Evolutionary conservation across 2,329 filamentous ascomycete genomes (phyloP), one percentile per base, ranked within the genome.

Genomic region (Aspergillus floridensis): DNA sequence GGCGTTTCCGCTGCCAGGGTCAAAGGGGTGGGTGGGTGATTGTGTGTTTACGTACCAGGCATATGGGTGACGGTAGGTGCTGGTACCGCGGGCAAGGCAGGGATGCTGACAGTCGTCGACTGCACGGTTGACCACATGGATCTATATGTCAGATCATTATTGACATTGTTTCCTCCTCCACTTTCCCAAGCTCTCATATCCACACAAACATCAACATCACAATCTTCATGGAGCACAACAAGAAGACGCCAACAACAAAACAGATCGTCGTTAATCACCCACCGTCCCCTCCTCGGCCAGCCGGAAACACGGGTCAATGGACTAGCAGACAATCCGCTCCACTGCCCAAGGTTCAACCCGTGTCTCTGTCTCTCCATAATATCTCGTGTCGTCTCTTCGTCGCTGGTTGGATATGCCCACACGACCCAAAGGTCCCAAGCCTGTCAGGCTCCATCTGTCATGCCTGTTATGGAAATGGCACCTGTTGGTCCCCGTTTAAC

Each of bases 371-470:
- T 32, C 41, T 47, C 50, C 44, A 49, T 49, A 55, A 55, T 48
- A 48, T 55, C 53, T 55, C 53, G 53, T 55, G 41, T 55, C 41
- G n/a, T 21, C 14, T 7, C 11, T 16, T 24, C 11, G 41, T 55
- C 26, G 38, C 16, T 55, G 53, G 53, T 35, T 55, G 53, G 53
- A 44, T 44, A 44, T 44, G 35, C 48, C 29, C 53, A 47, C 24
- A 3, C 26, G 26, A 29, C 26, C 26, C 26, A 35, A 16, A 16
- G 21, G 26, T 16, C 16, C 16, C 16, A 44, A 44, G 19, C 41
- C 52, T 55, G 53, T 48, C 44, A 55, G 53, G 53, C 24, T 55
- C 53, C 53, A 47, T 48, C 41, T 55, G 53, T 54, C 52, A 54
- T 44, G 8, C 38, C 38, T n/a, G 24, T 47, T 41, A 11, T 21